phyloP scores from a whole-genome alignment of 2,329 filamentous ascomycete species.

The Cucurbitaria berberidis region DNA sequence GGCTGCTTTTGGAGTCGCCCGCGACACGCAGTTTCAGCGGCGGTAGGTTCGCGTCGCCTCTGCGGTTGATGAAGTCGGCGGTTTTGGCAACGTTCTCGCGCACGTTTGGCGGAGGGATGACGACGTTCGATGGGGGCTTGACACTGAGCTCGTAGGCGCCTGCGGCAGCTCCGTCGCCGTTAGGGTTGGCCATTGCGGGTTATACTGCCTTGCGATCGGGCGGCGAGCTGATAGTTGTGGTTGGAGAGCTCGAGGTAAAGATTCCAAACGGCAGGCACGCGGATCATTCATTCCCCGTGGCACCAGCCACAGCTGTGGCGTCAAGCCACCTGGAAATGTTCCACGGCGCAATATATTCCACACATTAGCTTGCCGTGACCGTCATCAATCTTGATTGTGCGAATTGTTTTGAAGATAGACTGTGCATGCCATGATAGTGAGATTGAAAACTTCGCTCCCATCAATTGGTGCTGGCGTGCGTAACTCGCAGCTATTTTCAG shows the following conservation, averaged over 20 bases:
- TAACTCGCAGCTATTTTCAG: slow-evolving; percentile 27
- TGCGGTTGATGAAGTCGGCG: slow-evolving; percentile 83
- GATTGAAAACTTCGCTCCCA: background rate
- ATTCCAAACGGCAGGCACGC: slow-evolving; percentile 8
- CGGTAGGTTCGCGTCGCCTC: slow-evolving; percentile 73
- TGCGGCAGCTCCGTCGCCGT: slow-evolving; percentile 27
- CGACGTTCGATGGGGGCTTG: slow-evolving; percentile 81
- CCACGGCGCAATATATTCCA: slow-evolving; percentile 11
- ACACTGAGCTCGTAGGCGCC: slow-evolving; percentile 26
- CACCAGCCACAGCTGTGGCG: slow-evolving; percentile 15
- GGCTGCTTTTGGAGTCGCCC: slow-evolving; percentile 84
- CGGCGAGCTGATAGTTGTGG: slow-evolving; percentile 9
- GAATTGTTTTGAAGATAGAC: background rate
- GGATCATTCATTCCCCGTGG: slow-evolving; percentile 11
- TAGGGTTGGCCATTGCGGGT: slow-evolving; percentile 38
- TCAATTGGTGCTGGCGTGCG: background rate
- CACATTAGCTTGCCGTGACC: background rate
- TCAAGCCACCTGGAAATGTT: slow-evolving; percentile 8
- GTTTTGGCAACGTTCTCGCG: slow-evolving; percentile 90
- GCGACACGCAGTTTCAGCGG: slow-evolving; percentile 85
- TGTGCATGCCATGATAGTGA: background rate
- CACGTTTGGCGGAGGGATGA: slow-evolving; percentile 85
- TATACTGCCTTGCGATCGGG: slow-evolving; percentile 8
- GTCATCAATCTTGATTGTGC: background rate
- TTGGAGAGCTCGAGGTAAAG: slow-evolving; percentile 6